Conservation (phyloP, 495 filamentous ascomycete genomes). For the Rhypophila decipiens region DNA sequence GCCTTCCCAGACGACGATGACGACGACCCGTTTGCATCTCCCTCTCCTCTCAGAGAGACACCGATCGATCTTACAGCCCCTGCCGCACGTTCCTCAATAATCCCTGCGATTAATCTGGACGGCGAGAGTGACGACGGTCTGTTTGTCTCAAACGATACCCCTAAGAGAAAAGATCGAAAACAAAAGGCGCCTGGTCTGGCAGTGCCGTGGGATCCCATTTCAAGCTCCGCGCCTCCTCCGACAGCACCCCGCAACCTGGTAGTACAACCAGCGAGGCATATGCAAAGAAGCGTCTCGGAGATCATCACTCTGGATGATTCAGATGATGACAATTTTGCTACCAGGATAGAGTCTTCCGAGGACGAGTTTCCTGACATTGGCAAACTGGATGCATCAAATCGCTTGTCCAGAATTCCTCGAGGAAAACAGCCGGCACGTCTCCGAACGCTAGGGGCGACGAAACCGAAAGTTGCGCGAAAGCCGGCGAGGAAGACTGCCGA, state of each 20-base stretch:
- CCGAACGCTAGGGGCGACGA: background rate
- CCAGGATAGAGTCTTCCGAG: slow-evolving; percentile 9
- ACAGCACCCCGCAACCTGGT: slow-evolving; percentile 5
- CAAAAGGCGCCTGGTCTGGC: too few species aligned
- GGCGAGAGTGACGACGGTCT: background rate
- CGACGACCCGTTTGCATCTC: slow-evolving; percentile 13
- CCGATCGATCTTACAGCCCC: too few species aligned
- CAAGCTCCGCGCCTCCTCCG: slow-evolving; percentile 38
- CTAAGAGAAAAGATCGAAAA: background rate
- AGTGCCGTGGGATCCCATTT: slow-evolving; percentile 41
- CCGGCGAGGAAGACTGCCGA: slow-evolving; percentile 22
- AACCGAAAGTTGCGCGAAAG: slow-evolving; percentile 7
- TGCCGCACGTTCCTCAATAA: background rate
- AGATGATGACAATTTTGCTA: slow-evolving; percentile 21
- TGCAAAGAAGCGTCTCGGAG: slow-evolving; percentile 11
- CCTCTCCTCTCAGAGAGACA: slow-evolving; percentile 7
- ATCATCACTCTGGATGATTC: slow-evolving; percentile 25
- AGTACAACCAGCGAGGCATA: too few species aligned
- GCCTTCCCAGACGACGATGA: slow-evolving; percentile 8
- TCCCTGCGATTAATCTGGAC: background rate
- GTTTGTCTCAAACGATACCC: background rate
- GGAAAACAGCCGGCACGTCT: background rate
- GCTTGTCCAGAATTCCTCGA: slow-evolving; percentile 1
- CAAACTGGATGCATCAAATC: slow-evolving; percentile 24
- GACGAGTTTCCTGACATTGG: slow-evolving; percentile 36